Evolutionary conservation across 345 rosid species (phyloP), one percentile per base, ranked within the genome.

Genomic region (Syzygium aromaticum): DNA sequence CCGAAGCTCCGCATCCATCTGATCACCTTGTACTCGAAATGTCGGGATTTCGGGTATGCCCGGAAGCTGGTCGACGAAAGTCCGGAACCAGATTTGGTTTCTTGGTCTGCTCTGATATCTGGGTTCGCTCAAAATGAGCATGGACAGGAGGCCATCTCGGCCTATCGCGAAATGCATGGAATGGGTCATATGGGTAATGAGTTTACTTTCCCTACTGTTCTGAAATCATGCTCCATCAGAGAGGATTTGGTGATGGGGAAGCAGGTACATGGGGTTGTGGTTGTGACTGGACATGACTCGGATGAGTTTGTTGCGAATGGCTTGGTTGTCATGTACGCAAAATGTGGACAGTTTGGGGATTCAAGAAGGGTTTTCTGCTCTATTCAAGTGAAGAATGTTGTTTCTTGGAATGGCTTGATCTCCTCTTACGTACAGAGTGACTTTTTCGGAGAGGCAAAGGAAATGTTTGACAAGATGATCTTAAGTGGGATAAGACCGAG

Each of bases 81-180:
- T 94, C 88, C 94, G 43, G 94, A 93, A 64, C 95, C 93, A 23
- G 92, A 92, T 86, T 73, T 93, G 86, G 91, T 93, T 86, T 92
- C 93, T 88, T 93, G 95, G 96, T 94, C 96, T 54, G 93, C 96
- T 85, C 88, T 94, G 91, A 89, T 94, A 87, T 93, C 96, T 54
- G 94, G 95, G 54, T 93, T 91, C 90, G 87, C 93, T 25, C 93
- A 91, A 84, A 89, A 92, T 87, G 95, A 94, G 61, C 84, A 84
- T 19, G 90, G 90, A 61, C 61, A 87, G 53, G 96, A 93, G 87
- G 95, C 94, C 23, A 64, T 92, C 54, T 84, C 11, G 33, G 89
- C 91, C 40, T 94, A 92, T 56, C 54, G 11, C 28, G 91, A 93
- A 88, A 89, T 93, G 93, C 92, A 91, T 84, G 87, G 56, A 85